Evolutionary conservation across 2,329 filamentous ascomycete genomes (phyloP).

Genomic region (Exophiala oligosperma): DNA sequence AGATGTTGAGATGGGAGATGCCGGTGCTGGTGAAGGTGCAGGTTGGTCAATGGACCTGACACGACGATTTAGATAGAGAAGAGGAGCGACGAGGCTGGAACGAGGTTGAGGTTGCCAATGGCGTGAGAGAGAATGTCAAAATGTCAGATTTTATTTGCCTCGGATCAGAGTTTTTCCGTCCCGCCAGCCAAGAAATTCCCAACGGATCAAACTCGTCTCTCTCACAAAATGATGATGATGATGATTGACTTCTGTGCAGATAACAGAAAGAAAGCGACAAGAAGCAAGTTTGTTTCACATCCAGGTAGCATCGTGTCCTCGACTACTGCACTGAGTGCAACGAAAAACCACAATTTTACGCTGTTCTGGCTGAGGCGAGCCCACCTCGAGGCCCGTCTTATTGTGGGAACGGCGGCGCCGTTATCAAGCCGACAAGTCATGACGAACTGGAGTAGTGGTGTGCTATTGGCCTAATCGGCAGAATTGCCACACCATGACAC

Average conservation of each 20-base stretch:
- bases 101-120: background rate
- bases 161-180: constrained; percentile 1
- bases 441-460: background rate
- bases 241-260: too few relatives aligned
- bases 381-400: background rate
- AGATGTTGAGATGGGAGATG: background rate
- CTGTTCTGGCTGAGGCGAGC: background rate
- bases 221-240: too few relatives aligned
- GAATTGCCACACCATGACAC: background rate
- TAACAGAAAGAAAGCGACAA: background rate
- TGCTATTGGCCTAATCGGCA: background rate
- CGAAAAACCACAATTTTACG: background rate
- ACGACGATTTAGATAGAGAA: background rate
- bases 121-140: background rate
- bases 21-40: background rate
- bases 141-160: background rate
- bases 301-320: background rate
- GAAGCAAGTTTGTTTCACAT: too few relatives aligned
- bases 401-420: background rate
- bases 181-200: background rate
- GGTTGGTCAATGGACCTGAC: background rate
- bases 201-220: background rate
- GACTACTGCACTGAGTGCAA: background rate
- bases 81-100: background rate
- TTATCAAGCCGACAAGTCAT: background rate